Evolutionary conservation across 148 eudicot species (phyloP), one percentile per base, ranked within the genome.

Genomic region (Bassia scoparia): DNA sequence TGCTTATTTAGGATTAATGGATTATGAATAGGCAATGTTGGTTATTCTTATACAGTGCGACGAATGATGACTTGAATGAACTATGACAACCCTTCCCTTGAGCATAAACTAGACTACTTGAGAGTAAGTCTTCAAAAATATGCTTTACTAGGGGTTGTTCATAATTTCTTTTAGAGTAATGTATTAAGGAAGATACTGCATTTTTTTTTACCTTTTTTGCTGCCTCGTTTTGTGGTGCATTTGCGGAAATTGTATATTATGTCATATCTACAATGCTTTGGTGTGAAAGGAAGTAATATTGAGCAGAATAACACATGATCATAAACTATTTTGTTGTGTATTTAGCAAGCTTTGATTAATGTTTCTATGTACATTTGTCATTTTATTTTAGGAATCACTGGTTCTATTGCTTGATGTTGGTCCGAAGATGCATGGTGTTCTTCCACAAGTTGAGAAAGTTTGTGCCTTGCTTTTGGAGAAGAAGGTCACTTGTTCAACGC

Each of bases 341-440:
- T 48, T 34, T 64, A 8, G 55, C 26, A 23, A 63, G 24, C 35
- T 30, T n/a, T 27, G 54, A 63, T 46, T 61, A 38, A 56, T 66
- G 26, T 56, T 41, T 74, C 65, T 31, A 54, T 84, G 38, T 29
- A 17, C 12, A 33, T n/a, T 37, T 20, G 43, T 16, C 27, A 5
- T 14, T 71, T 75, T 23, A 63, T 60, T 59, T 62, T 84, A 92
- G 99, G 99, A 90, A 81, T 81, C 87, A 16, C 54, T 95, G 74
- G 69, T 95, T 67, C 77, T 95, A 75, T 75, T 92, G 86, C 84
- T 95, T 83, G 99, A 95, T 86, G 94, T 92, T 83, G 83, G 99
- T 77, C 94, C 96, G 29, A 81, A 90, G 26, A 95, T 92, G 97
- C 96, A 92, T 71, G 46, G 76, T 76, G 78, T 88, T 74, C 83